phyloP scores from a whole-genome alignment of 768 basidiomycete species.

The Mycena pura region DNA sequence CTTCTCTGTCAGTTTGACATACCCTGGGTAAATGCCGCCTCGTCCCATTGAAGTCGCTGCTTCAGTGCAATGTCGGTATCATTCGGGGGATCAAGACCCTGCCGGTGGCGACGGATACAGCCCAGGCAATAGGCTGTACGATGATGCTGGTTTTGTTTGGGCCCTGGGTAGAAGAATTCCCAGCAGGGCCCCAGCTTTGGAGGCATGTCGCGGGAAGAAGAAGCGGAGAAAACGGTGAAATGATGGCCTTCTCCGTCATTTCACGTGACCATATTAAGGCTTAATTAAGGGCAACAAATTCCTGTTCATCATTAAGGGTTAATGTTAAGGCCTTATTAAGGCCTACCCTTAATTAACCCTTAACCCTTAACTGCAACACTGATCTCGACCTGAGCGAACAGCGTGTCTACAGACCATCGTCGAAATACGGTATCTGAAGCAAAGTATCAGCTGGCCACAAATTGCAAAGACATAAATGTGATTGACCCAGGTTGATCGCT shows the following conservation, averaged over 20 bases:
- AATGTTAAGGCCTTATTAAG: too few relatives aligned
- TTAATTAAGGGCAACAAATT: conserved; percentile 5
- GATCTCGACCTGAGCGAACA: too few relatives aligned
- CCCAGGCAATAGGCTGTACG: not conserved
- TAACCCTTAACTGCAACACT: too few relatives aligned
- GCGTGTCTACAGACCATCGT: too few relatives aligned
- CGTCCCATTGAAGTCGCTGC: not conserved
- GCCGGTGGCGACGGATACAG: not conserved
- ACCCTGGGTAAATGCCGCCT: not conserved
- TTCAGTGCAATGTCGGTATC: not conserved
- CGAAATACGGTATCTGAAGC: too few relatives aligned
- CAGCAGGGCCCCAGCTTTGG: not conserved
- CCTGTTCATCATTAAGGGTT: not conserved
- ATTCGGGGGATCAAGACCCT: not conserved
- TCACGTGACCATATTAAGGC: conserved; percentile 1
- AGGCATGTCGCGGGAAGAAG: not conserved
- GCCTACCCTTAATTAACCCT: too few relatives aligned
- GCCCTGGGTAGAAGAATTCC: not conserved
- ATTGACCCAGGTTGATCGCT: too few relatives aligned
- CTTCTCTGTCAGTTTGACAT: not conserved
- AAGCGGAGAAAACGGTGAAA: not conserved
- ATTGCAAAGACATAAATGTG: too few relatives aligned
- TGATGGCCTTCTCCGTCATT: too few relatives aligned
- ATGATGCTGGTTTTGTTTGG: not conserved
- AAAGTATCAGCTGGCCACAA: too few relatives aligned